phyloP scores from a whole-genome alignment of 2,329 filamentous ascomycete genomes.

The Tolypocladium guangdongense region DNA sequence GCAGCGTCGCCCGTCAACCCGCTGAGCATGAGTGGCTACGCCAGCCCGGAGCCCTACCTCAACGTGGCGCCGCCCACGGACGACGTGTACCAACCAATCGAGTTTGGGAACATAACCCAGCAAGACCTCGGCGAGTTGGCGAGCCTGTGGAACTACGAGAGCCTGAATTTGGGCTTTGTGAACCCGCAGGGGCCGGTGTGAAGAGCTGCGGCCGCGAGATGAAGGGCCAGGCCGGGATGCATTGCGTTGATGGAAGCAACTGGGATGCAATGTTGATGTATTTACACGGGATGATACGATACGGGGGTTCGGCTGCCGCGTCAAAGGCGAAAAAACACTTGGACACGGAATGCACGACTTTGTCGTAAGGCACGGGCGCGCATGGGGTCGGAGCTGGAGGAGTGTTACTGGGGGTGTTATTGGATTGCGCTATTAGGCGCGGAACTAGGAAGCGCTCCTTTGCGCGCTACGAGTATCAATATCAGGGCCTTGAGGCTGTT shows the following conservation, averaged over 20 bases:
- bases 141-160: slow-evolving; percentile 22
- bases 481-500: background rate
- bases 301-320: no score
- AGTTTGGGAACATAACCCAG: slow-evolving; percentile 18
- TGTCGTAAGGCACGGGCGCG: no score
- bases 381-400: background rate
- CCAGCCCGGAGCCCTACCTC: slow-evolving; percentile 1
- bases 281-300: no score
- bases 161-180: slow-evolving; percentile 20
- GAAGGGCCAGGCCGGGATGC: background rate
- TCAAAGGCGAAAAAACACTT: no score
- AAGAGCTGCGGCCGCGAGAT: background rate
- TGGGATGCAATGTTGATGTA: no score
- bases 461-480: no score
- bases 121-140: slow-evolving; percentile 22
- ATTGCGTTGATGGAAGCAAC: background rate
- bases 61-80: slow-evolving; percentile 7
- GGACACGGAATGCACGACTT: no score
- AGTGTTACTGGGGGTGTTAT: background rate
- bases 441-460: background rate
- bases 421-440: background rate
- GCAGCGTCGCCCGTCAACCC: background rate
- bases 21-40: background rate
- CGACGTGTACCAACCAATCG: slow-evolving; percentile 4
- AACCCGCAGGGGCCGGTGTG: slow-evolving; percentile 2